Base-by-base conservation (phyloP, 83 land plant genomes). In the Picea abies region DNA sequence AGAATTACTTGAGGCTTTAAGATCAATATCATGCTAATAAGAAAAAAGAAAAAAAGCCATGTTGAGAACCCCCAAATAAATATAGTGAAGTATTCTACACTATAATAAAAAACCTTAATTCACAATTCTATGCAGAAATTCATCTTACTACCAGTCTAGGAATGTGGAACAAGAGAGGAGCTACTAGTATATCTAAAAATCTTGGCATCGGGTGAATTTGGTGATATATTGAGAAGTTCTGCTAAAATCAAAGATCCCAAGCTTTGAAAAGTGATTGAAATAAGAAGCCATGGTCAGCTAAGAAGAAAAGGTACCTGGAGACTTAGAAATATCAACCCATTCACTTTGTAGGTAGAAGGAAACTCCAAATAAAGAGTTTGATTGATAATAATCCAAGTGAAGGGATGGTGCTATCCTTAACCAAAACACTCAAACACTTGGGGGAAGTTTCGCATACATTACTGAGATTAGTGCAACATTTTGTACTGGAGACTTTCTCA, bases 381-480 rank as follows among this genome's bases (percentile, higher is more conserved):
- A 26, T 26, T 26, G 29, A 26, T 26, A 26, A 26, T 29, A 88
- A 56, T 2, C 90, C 87, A 9, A 88, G 62, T 12, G 81, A 37
- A 0, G 93, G 90, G 73, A 83, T 79, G 64, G 85, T 75, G 25
- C 88, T 75, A 65, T 88, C 90, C 79, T 67, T 83, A 69, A 91
- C 66, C 17, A 91, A 83, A 49, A 88, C 83, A 44, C 93, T 88
- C 32, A 91, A 85, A 41, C 93, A 91, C 83, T 88, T 88, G 22
- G 69, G 83, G 77, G 41, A 80, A 20, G 22, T 79, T 63, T 70
- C 52, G 62, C 84, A 76, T 17, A 91, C 81, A 41, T 67, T 79
- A 52, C 73, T 72, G 17, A 91, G 81, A 26, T 26, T 26, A 26
- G 29, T 26, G 29, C 29, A 26, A 26, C 29, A 26, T 26, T 26